Base-by-base conservation (phyloP, 306 rosid species). In the Prunus campanulata region DNA sequence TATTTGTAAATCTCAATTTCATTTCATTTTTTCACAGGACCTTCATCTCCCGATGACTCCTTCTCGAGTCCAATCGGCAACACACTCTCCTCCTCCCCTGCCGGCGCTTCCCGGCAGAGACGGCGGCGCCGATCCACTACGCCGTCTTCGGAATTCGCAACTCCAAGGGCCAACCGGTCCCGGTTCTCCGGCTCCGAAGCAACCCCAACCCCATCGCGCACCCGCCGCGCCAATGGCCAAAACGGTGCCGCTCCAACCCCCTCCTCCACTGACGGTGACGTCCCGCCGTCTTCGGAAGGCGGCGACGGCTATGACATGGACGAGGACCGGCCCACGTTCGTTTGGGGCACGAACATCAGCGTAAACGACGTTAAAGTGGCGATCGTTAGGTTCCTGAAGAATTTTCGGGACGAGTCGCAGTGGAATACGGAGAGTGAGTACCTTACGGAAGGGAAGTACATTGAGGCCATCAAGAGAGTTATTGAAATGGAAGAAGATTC, bases 321-420 rank as follows among this genome's bases (percentile, higher is more conserved):
- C 42, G 97, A 95, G 61, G 85, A 85, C 51, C 90, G 92, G 56
- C 99, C 96, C 22, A 92, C 97, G 30, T 90, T 57, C 24, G 99
- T 95, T 0, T 95, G 99, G 99, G 97, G 99, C 3, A 92, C 99
- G 13, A 92, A 88, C 51, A 92, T 95, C n/a, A 92, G 99, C 79
- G 99, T 95, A 0, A 93, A 95, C 32, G 99, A 95, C 48, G 99
- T 95, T 3, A 90, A 92, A 52, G 89, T 85, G 14, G 97, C 97
- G 67, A 92, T 92, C 61, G 78, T 80, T 61, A 85, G 97, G 84
- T 95, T 95, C 56, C 14, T 95, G 76, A 92, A 88, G 86, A 86
- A 92, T 66, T 95, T 90, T 64, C 83, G 97, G 25, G 92, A 87
- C 42, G 47, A 65, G 7, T 72, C 88, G 57, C 79, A 90, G 44